These are phyloP conservation scores for Candida chilensis DNA, from an alignment of 805 yeast genomes.

Conservation along the genomic window DNA sequence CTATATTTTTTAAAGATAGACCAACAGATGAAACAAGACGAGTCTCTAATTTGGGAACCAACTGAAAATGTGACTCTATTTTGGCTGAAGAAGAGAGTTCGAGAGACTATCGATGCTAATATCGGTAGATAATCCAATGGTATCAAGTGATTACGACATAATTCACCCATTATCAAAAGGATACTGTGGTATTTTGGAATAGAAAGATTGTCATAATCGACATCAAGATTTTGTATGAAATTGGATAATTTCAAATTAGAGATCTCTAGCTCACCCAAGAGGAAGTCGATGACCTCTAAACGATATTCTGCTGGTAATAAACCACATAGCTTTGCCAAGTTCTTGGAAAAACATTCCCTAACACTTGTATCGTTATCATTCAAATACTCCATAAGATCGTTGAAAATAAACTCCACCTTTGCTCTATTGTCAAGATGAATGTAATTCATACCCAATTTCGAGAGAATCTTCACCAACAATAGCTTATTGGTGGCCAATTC, in stretches of 20 bases:
- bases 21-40: conserved; percentile 85
- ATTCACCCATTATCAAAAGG: conserved; percentile 48
- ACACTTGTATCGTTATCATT: conserved; percentile 43
- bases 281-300: conserved; percentile 26
- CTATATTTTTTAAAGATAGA: conserved; percentile 40
- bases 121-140: conserved; percentile 7
- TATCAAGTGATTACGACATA: conserved; percentile 13
- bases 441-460: conserved; percentile 22
- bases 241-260: conserved; percentile 3
- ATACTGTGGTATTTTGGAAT: conserved; percentile 47
- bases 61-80: conserved; percentile 35
- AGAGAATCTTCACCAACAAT: conserved; percentile 19
- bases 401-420: conserved; percentile 37
- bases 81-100: conserved; percentile 49
- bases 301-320: conserved; percentile 23
- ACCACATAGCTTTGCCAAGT: conserved; percentile 39
- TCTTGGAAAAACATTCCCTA: conserved; percentile 61
- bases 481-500: conserved; percentile 8
- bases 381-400: conserved; percentile 33
- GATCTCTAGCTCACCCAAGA: conserved; percentile 22
- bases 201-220: conserved; percentile 20
- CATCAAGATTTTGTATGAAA: conserved; percentile 3
- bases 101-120: neutral
- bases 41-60: conserved; percentile 72
- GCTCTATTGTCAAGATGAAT: conserved; percentile 17